Base-by-base conservation (phyloP, 352 stramenopile species). In the Phytophthora nicotianae region DNA sequence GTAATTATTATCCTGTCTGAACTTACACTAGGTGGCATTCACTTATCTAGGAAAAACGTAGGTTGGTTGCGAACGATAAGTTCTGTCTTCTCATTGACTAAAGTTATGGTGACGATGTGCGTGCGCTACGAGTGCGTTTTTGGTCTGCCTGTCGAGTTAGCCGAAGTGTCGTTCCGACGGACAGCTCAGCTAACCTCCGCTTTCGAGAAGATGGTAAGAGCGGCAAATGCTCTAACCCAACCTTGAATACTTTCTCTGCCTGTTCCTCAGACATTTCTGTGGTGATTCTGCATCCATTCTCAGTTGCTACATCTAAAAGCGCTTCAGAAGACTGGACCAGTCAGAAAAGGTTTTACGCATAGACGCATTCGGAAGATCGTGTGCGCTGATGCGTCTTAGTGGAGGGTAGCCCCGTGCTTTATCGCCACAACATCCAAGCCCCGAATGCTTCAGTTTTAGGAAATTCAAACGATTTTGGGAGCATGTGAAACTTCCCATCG, bases 401-500 rank as follows among this genome's bases (percentile, higher is more conserved):
- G 38, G 16, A 24, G 38, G 37, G 17, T 45, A 21, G 4, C 17
- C 17, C 13, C n/a, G 23, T 11, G 38, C 38, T 23, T 42, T 42
- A 3, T 42, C 37, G 2, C 37, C 38, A 45, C 7, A 6, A 11
- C 17, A 14, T 21, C 16, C n/a, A 23, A 13, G 38, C 16, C 6
- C 38, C 38, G n/a, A 24, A 45, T 2, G 38, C 38, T 19, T n/a
- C 38, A 23, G 17, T 23, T n/a, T 45, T 45, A 2, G 38, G 17
- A 45, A 45, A 23, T 5, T 13, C n/a, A 45, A 45, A 45, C 38
- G 38, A 13, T 45, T 45, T 23, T 2, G 17, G 38, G 3, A 41
- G 38, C 38, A 45, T 45, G 17, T 45, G 38, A n/a, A 45, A 45
- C 38, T 45, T 45, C 1, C 38, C 38, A 4, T 45, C 38, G 13